Evolutionary conservation across 169 alveolate species (phyloP).

Genomic region (Plasmodium ovale): DNA sequence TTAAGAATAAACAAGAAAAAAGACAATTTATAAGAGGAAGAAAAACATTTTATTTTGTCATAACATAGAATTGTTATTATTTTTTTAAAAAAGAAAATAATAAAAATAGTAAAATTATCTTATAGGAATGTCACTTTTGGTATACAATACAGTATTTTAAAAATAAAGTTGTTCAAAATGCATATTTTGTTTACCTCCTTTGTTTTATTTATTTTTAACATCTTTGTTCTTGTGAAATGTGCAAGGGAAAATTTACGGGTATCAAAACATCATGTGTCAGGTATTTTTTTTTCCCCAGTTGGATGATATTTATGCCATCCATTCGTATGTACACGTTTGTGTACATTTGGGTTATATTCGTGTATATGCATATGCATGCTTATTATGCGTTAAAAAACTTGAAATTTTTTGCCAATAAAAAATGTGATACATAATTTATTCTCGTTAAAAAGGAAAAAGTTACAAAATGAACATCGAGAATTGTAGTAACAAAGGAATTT

Average conservation of each 20-base stretch:
- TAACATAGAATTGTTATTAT: no score
- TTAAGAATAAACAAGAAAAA: not conserved
- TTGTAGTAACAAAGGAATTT: constrained; percentile 32
- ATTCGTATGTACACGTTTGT: not conserved
- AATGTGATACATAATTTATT: constrained; percentile 9
- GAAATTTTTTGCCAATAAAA: not conserved
- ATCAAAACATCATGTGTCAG: constrained; percentile 25
- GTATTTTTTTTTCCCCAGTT: not conserved
- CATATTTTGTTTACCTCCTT: constrained; percentile 17
- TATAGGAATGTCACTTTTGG: not conserved
- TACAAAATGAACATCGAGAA: constrained; percentile 9
- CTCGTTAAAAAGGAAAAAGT: constrained; percentile 2
- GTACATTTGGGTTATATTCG: not conserved
- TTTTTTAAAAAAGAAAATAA: constrained; percentile 4
- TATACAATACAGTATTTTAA: not conserved
- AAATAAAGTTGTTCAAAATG: constrained; percentile 41
- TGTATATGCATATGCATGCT: not conserved
- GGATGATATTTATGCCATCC: not conserved
- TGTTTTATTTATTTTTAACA: constrained; percentile 17
- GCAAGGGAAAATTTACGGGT: constrained; percentile 63
- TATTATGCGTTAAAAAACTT: not conserved
- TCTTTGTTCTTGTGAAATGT: constrained; percentile 21
- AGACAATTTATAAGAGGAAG: not conserved
- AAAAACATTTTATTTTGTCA: not conserved
- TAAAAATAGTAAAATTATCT: not conserved